Base-by-base conservation (phyloP, 805 yeast genomes). In the Saccharomycopsis fodiens region DNA sequence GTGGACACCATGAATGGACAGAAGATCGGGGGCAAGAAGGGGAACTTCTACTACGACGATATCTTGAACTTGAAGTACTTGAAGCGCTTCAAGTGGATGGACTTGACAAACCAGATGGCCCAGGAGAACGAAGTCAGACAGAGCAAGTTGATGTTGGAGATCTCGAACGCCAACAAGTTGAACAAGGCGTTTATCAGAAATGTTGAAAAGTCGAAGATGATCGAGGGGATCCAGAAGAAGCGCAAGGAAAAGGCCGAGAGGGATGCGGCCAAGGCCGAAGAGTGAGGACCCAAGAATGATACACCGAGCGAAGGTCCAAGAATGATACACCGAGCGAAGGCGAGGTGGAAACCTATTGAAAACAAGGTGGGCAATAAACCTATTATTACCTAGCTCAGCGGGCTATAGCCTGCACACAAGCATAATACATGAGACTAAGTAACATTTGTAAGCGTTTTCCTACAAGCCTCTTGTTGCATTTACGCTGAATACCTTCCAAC, bases 51-150 rank as follows among this genome's bases (percentile, higher is more conserved):
- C 64, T 83, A 93, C 58, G 98, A 93, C 63, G 98, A 93, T 67
- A 81, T 93, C 21, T 72, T 94, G 68, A 93, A 88, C 60, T 79
- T 91, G 49, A 91, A 85, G 62, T 93, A 93, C 57, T 68, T 93
- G 50, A 80, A 86, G 7, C 88, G 91, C 1, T 93, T 91, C 73
- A 93, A 93, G 60, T 93, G 98, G 98, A 73, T 82, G 46, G 95
- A 93, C 58, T 70, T 93, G 59, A 89, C 97, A 2, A 94, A 84
- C 60, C 96, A 91, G 60, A 85, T 91, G 53, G 88, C 96, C 2
- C 77, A 77, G 57, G 97, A 93, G 65, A 82, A 83, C 52, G 96
- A 89, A 62, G 73, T 82, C 36, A 79, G 96, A 62, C 95, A 88
- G 57, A 78, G 91, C 43, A 88, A 85, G 65, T 69, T 91, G 58